Evolutionary conservation across 495 filamentous ascomycete species (phyloP), one percentile per base, ranked within the genome.

Genomic region (Aspergillus bertholletiae): DNA sequence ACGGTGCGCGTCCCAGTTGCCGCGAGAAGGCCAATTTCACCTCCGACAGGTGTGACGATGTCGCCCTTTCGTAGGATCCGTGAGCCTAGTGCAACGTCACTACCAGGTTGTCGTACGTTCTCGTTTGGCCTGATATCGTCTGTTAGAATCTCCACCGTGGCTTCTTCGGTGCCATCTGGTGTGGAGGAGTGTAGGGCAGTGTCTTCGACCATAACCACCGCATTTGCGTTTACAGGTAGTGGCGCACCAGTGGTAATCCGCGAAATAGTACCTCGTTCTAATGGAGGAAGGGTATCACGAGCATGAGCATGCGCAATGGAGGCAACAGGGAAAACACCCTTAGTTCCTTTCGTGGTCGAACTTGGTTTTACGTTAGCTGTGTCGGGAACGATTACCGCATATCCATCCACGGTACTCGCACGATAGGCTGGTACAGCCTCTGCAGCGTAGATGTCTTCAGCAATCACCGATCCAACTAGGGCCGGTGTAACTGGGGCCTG

Each of bases 161-260:
- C 84, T 70, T 98, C 94, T 70, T 98, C 94, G 51, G 80, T 77
- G 3, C 85, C 88, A 57, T 92, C 90, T 0, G 88, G 84, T 0
- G 89, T 95, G 61, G 79, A 80, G 3, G 79, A 81, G 37, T 77
- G 83, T 11, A 97, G 70, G 1, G 82, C 72, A 0, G 94, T 97
- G 62, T 97, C 94, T 73, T 98, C 94, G 3, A 97, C 94, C 95
- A 97, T 98, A 20, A 96, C 88, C 13, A 97, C 93, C 2, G 92
- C 85, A 35, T 88, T 96, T 12, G 94, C 91, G 5, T 92, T 90
- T 0, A 84, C 82, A 3, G 95, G 94, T 2, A 98, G 74, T 11
- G 94, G 93, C 5, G 95, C 94, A 0, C 94, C 94, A 0, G 94
- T 98, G 1, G 94, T 97, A 56, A 97, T 96, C 24, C 94, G 74